Evolutionary conservation across 2,329 filamentous ascomycete genomes (phyloP).

Genomic region (Exophiala calicioides): DNA sequence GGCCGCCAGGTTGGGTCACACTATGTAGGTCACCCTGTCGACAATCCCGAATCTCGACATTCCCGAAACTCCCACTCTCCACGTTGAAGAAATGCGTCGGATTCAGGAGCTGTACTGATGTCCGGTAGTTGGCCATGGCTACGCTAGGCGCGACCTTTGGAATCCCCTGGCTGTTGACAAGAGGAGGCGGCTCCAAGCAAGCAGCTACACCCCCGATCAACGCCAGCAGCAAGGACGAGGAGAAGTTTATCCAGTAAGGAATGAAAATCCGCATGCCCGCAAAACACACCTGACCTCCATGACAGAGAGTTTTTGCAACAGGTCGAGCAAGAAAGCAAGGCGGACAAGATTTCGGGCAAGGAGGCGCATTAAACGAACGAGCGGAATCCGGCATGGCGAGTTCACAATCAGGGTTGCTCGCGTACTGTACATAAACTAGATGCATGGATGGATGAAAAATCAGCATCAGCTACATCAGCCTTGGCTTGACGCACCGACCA

Average conservation of each 20-base stretch:
- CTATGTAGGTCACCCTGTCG: slow-evolving; percentile 44
- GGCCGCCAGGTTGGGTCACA: slow-evolving; percentile 56
- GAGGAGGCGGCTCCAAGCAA: slow-evolving; percentile 50
- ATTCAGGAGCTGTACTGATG: too few species aligned
- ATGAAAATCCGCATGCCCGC: slow-evolving; percentile 1
- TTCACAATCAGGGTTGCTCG: slow-evolving; percentile 2
- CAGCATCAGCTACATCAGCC: slow-evolving; percentile 12
- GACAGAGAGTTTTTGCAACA: slow-evolving; percentile 54
- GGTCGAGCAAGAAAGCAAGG: slow-evolving; percentile 51
- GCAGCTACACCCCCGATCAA: slow-evolving; percentile 60
- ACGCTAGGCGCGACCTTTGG: slow-evolving; percentile 54
- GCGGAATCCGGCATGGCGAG: not conserved
- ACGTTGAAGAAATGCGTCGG: too few species aligned
- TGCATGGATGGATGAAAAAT: too few species aligned
- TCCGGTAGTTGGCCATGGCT: slow-evolving; percentile 60
- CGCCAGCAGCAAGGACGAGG: slow-evolving; percentile 66
- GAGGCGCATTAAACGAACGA: slow-evolving; percentile 22
- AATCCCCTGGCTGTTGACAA: slow-evolving; percentile 47
- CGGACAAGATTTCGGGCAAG: slow-evolving; percentile 33
- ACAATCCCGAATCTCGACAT: slow-evolving; percentile 5
- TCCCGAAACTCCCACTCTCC: not conserved
- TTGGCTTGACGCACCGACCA: not conserved
- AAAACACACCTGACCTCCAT: slow-evolving; percentile 2
- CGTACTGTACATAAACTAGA: slow-evolving; percentile 26
- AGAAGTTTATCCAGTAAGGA: slow-evolving; percentile 65